A percentile compares a stretch with the other conserved stretches of the same genome.
These are phyloP conservation scores for Kwoniella shivajii DNA, from an alignment of 1,284 basidiomycete species.

Conservation along the genomic window DNA sequence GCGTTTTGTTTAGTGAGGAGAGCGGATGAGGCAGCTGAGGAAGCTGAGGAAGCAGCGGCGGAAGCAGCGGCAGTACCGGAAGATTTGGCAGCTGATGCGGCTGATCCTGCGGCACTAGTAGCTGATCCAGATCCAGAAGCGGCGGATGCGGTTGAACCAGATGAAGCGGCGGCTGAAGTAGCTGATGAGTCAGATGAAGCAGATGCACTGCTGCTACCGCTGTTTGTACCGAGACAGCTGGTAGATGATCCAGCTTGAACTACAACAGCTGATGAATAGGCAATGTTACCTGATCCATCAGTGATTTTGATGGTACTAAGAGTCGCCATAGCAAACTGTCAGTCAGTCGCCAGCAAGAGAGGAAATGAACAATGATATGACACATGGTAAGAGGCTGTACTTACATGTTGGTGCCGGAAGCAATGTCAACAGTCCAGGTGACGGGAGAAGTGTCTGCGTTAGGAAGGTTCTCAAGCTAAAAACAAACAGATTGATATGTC, in stretches of 20 bases:
- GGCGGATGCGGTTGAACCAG: slow-evolving; percentile 8
- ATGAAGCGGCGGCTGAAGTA: slow-evolving; percentile 13
- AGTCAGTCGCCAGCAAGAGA: not conserved
- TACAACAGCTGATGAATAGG: slow-evolving; percentile 63
- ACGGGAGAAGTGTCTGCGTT: slow-evolving; percentile 56
- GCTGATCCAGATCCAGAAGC: slow-evolving; percentile 24
- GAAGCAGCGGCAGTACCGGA: slow-evolving; percentile 17
- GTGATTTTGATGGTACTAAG: slow-evolving; percentile 37
- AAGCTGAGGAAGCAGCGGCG: slow-evolving; percentile 4
- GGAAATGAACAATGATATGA: not conserved
- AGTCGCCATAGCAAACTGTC: not conserved
- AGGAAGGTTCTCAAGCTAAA: slow-evolving; percentile 62
- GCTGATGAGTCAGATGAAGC: slow-evolving; percentile 1
- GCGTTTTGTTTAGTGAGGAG: slow-evolving; percentile 15
- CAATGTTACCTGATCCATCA: slow-evolving; percentile 63
- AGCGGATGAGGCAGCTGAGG: slow-evolving; percentile 10
- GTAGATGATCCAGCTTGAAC: slow-evolving; percentile 57
- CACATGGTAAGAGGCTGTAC: slow-evolving; percentile 30
- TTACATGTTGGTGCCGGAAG: slow-evolving; percentile 62
- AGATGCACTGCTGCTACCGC: slow-evolving; percentile 22
- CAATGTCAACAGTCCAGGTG: slow-evolving; percentile 68
- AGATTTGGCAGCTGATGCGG: not conserved
- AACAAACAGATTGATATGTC: not conserved
- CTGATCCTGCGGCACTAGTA: slow-evolving; percentile 10
- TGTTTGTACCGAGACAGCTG: slow-evolving; percentile 31